A percentile compares a stretch with the other conserved stretches of the same genome.
Evolutionary conservation across 1,284 basidiomycete species (phyloP).

Genomic region (Xerocomus nothofagi): DNA sequence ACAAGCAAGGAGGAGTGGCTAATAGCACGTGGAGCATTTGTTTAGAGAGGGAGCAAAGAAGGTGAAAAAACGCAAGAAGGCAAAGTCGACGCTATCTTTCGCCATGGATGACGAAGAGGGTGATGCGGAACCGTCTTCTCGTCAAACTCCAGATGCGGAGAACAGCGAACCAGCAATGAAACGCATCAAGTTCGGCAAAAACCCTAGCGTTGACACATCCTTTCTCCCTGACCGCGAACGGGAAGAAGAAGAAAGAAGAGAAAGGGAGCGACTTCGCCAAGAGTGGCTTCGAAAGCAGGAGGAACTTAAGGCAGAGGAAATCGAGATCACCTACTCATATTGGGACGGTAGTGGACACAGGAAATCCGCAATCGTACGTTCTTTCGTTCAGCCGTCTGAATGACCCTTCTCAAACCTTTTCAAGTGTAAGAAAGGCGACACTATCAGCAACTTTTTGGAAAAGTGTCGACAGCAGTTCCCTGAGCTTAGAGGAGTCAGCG

Average conservation of each 20-base stretch:
- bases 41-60: conserved; percentile 87
- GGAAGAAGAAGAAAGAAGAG: conserved; percentile 86
- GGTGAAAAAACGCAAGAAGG: conserved; percentile 83
- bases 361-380: conserved; percentile 83
- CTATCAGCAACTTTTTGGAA: conserved; percentile 85
- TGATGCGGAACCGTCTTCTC: conserved; percentile 39
- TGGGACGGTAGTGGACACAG: conserved; percentile 99
- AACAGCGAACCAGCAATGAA: conserved; percentile 54
- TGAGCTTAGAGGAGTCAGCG: conserved; percentile 85
- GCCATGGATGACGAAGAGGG: conserved; percentile 78
- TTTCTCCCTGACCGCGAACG: conserved; percentile 97
- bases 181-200: conserved; percentile 85
- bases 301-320: conserved; percentile 82
- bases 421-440: conserved; percentile 98
- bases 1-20: conserved; percentile 44
- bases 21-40: conserved; percentile 74
- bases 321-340: conserved; percentile 93
- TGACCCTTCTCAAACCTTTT: background rate
- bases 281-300: conserved; percentile 93
- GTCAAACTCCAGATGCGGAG: conserved; percentile 37
- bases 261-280: conserved; percentile 86
- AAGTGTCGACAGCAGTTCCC: conserved; percentile 93
- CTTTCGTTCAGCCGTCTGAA: background rate
- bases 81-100: conserved; percentile 87
- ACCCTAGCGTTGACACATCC: conserved; percentile 95